Conservation (phyloP, 2,329 filamentous ascomycete species). For the Aspergillus sp. region DNA sequence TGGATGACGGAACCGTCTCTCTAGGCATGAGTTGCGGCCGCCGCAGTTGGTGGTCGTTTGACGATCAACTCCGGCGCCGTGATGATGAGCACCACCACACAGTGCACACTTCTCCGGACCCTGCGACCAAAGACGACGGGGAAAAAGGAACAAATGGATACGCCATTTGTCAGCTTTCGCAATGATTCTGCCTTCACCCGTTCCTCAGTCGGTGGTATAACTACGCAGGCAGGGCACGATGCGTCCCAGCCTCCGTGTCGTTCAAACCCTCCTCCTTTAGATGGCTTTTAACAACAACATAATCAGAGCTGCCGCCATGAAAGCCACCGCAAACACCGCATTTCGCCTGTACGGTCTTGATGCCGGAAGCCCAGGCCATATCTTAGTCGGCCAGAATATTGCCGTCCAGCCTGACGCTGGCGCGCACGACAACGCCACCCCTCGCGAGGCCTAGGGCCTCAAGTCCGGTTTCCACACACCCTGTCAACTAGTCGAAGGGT, state of each 20-base stretch:
- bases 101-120: slow-evolving; percentile 2
- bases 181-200: neutral
- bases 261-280: neutral
- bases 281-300: neutral
- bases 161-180: neutral
- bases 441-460: slow-evolving; percentile 14
- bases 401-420: neutral
- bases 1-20: too few relatives aligned
- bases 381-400: slow-evolving; percentile 1
- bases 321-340: neutral
- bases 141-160: neutral
- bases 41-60: slow-evolving; percentile 2
- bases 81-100: too few relatives aligned
- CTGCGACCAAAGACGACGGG: neutral
- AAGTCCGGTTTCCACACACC: slow-evolving; percentile 19
- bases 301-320: slow-evolving; percentile 1
- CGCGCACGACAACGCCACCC: neutral
- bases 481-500: slow-evolving; percentile 17
- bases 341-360: neutral
- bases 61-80: slow-evolving; percentile 2
- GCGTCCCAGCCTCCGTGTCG: neutral
- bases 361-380: neutral
- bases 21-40: neutral
- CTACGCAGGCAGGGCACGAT: slow-evolving; percentile 1
- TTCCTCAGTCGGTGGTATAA: neutral